Conservation (phyloP, 805 yeast genomes). For the Candida nitratophila region DNA sequence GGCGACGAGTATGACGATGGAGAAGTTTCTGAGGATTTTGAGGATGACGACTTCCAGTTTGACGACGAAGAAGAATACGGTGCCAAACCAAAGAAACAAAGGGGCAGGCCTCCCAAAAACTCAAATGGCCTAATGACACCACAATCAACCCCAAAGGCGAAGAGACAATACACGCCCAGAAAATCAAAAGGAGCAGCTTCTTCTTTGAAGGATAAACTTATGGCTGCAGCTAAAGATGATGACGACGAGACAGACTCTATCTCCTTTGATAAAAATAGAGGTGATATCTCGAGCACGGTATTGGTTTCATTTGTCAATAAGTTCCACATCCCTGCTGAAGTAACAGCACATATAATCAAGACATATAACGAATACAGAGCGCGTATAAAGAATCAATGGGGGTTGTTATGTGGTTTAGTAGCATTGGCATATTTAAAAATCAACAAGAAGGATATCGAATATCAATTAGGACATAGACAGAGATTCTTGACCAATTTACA, state of each 20-base stretch:
- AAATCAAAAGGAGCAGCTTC: no score
- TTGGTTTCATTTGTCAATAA: constrained; percentile 49
- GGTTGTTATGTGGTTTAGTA: constrained; percentile 59
- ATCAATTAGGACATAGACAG: constrained; percentile 42
- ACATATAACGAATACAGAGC: constrained; percentile 44
- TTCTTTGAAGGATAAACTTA: constrained; percentile 9
- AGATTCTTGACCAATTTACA: constrained; percentile 45
- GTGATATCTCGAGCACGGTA: constrained; percentile 27
- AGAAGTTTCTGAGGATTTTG: neutral
- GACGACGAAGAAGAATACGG: neutral
- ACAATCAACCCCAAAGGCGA: constrained; percentile 9
- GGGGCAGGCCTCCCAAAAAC: neutral
- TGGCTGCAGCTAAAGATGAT: constrained; percentile 11
- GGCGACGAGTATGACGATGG: neutral
- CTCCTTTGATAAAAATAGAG: constrained; percentile 2
- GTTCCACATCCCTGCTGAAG: constrained; percentile 51
- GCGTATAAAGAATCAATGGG: constrained; percentile 60
- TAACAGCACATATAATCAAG: constrained; percentile 42
- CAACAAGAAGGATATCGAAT: constrained; percentile 37
- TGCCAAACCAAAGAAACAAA: neutral
- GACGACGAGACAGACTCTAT: constrained; percentile 3
- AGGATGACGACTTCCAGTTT: neutral
- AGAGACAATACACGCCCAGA: neutral
- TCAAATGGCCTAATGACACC: constrained; percentile 12
- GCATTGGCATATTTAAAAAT: constrained; percentile 51